Base-by-base conservation (phyloP, 2,329 filamentous ascomycete species). In the Aspergillus unguis region DNA sequence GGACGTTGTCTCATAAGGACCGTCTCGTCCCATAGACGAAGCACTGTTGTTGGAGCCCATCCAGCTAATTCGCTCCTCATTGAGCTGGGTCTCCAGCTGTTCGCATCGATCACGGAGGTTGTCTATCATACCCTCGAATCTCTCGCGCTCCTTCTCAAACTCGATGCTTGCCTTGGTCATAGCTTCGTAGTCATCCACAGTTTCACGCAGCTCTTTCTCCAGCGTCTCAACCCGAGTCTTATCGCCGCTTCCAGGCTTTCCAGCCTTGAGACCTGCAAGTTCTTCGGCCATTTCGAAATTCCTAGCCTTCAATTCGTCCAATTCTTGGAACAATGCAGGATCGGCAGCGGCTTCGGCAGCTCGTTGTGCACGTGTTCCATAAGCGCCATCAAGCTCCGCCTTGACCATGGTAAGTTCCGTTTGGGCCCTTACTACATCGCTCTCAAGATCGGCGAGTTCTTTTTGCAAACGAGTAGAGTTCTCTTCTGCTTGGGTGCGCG, bases 341-440 rank as follows among this genome's bases (percentile, higher is more conserved):
- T 83, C 82, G 43, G 77, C 74, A 7, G 82, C 81, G 8, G 80
- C 80, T 65, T 86, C 84, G n/a, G 84, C 85, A 9, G 85, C 84
- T 31, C 86, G 82, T 66, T 88, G 78, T 7, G 84, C 81, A 47
- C 85, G 78, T n/a, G 80, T 82, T 37, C 94, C 94, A 67, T 97
- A 96, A 66, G 95, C 95, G 57, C 90, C 90, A 63, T 96, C 94
- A 27, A 97, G 88, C 70, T 97, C 92, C 48, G 92, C 90, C 65
- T 85, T 84, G 27, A 88, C 90, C 60, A 97, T 86, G n/a, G 92
- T 95, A 38, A 97, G 81, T 75, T 97, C 86, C 2, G 85, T 88
- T 33, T 84, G 85, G 5, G 86, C 75, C 48, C 82, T 78, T 3
- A 86, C 84, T 46, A 87, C 77, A 62, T 87, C 82, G 50, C 80